Percentiles rank a stretch among this genome's conserved stretches.
Conservation (phyloP, 2,329 filamentous ascomycete species). For the Xylariaceae sp. region DNA sequence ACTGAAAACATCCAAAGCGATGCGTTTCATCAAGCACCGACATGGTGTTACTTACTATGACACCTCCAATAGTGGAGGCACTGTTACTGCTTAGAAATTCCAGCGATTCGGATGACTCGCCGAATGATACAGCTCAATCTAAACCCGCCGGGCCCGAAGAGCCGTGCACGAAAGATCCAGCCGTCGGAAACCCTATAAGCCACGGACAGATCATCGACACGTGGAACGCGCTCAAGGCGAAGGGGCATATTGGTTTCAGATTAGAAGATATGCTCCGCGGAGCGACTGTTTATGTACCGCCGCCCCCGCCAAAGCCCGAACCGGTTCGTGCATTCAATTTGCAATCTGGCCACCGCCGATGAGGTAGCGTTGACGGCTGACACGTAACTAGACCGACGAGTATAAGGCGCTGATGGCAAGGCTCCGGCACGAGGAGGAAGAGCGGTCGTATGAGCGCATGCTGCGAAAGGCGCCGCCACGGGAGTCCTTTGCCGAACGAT, state of each 20-base stretch:
- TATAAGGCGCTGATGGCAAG: slow-evolving; percentile 85
- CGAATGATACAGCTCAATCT: slow-evolving; percentile 14
- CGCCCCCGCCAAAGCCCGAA: slow-evolving; percentile 73
- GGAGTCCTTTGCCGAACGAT: slow-evolving; percentile 58
- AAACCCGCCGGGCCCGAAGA: slow-evolving; percentile 35
- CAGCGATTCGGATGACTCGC: neutral
- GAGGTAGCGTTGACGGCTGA: slow-evolving; percentile 10
- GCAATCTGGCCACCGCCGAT: neutral
- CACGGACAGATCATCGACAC: slow-evolving; percentile 65
- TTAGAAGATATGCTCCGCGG: slow-evolving; percentile 71
- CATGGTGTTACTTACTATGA: slow-evolving; percentile 80
- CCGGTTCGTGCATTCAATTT: slow-evolving; percentile 52
- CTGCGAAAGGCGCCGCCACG: slow-evolving; percentile 53
- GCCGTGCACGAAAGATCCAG: slow-evolving; percentile 47
- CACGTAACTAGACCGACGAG: slow-evolving; percentile 59
- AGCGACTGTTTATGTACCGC: slow-evolving; percentile 68
- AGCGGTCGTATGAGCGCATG: slow-evolving; percentile 77
- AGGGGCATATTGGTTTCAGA: slow-evolving; percentile 38
- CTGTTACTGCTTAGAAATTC: slow-evolving; percentile 40
- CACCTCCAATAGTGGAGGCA: slow-evolving; percentile 61
- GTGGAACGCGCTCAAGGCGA: slow-evolving; percentile 48
- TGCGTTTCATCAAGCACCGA: slow-evolving; percentile 13
- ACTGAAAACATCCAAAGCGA: slow-evolving; percentile 1
- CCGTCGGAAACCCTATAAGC: slow-evolving; percentile 63
- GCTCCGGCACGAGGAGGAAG: slow-evolving; percentile 78